A percentile compares a stretch with the other conserved stretches of the same genome.
Evolutionary conservation across 1,284 basidiomycete genomes (phyloP).

Genomic region (Tausonia pullulans): DNA sequence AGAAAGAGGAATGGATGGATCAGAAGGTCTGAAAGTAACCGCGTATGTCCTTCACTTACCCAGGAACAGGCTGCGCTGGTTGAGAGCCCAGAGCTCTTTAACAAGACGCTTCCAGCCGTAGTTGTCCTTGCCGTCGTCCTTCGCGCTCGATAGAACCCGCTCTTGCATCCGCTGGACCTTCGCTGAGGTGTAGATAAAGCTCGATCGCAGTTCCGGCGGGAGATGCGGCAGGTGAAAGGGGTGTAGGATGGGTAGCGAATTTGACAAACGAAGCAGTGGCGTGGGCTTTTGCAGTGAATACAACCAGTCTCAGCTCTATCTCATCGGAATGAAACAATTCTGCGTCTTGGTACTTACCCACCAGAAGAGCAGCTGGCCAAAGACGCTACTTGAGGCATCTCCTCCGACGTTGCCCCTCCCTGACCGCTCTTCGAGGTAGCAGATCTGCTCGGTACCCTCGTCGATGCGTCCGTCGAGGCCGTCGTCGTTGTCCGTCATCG

Average conservation of each 20-base stretch:
- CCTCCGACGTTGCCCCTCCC: not conserved
- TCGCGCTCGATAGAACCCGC: too few species aligned
- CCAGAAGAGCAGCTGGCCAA: not conserved
- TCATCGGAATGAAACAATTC: too few species aligned
- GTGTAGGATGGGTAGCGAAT: not conserved
- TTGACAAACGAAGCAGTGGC: not conserved
- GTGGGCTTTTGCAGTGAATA: not conserved
- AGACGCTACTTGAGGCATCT: not conserved
- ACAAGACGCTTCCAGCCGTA: not conserved
- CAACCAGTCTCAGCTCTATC: not conserved
- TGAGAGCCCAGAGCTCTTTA: not conserved
- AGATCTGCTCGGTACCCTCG: not conserved
- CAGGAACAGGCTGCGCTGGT: not conserved
- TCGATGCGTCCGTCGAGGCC: not conserved
- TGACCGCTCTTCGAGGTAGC: not conserved
- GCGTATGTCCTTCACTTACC: not conserved
- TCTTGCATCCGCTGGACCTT: not conserved
- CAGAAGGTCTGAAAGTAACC: not conserved
- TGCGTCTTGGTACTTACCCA: not conserved
- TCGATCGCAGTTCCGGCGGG: not conserved
- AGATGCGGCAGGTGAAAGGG: constrained; percentile 2
- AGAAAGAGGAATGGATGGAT: not conserved
- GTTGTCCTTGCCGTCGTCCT: not conserved
- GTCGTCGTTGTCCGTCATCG: not conserved
- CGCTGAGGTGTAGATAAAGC: not conserved